Evolutionary conservation across 305 asterid species (phyloP).

Genomic region (Stenogyne calaminthoides): DNA sequence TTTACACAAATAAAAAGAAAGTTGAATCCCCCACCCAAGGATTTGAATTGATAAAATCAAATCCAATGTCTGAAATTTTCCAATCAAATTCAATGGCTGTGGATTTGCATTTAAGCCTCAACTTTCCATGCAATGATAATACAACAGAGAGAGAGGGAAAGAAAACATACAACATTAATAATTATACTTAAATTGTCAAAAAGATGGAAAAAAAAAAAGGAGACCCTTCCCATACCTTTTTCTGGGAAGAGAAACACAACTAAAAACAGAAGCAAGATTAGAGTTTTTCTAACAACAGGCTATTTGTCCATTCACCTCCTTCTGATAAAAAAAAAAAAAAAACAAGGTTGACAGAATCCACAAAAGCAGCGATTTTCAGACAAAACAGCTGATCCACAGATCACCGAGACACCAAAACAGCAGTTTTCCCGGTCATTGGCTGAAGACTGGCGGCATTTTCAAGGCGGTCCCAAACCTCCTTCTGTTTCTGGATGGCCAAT

Average conservation of each 20-base stretch:
- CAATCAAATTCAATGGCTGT: no score
- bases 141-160: background rate
- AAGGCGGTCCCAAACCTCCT: constrained; percentile 70
- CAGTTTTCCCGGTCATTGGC: constrained; percentile 52
- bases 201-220: constrained; percentile 8
- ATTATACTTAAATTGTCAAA: constrained; percentile 13
- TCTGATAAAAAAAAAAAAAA: background rate
- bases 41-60: no score
- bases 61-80: no score
- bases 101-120: no score
- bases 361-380: background rate
- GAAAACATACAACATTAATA: constrained; percentile 13
- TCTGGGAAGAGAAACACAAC: constrained; percentile 25
- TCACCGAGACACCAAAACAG: constrained; percentile 46
- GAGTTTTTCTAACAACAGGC: constrained; percentile 27
- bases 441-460: constrained; percentile 72
- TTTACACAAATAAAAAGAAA: background rate
- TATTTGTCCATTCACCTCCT: constrained; percentile 19
- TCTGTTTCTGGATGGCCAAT: constrained; percentile 55
- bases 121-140: no score
- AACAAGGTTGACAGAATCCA: constrained; percentile 8
- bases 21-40: background rate
- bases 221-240: constrained; percentile 38
- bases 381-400: background rate
- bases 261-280: constrained; percentile 28